Base-by-base conservation (phyloP, 495 filamentous ascomycete species). In the Chaetomidium leptoderma region DNA sequence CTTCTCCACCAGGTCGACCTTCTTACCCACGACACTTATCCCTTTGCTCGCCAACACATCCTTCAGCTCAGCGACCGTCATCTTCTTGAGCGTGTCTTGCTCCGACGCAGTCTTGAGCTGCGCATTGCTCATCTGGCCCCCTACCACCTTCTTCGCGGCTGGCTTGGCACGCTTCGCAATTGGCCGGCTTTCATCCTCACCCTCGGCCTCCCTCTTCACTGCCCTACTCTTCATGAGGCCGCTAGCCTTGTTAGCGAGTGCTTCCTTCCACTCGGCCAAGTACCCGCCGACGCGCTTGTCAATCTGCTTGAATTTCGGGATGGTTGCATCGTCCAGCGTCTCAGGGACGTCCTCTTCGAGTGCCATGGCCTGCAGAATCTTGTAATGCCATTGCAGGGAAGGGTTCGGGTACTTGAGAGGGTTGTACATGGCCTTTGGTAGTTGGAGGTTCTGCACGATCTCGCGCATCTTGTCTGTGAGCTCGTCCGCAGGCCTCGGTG, bases 361-460 rank as follows among this genome's bases (percentile, higher is more conserved):
- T 2, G 95, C 95, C 44, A 96, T 80, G 6, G 89, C 90, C 70
- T 99, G 95, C 4, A 99, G 75, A 40, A 97, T 92, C 44, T 86
- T 86, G 74, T 97, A 99, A 71, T 96, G 92, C 95, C 95, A 99
- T 77, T 99, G 95, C 51, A 99, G 81, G 1, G 87, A 82, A 60
- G 95, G 93, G 62, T 99, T 99, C 0, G 95, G 90, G 66, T 97
- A 97, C 67, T 88, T 92, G 3, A 74, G 70, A 16, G 92, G 91
- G 56, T 91, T 85, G 66, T 95, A 99, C 3, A 76, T 67, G 2
- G 82, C 92, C 62, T 88, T 91, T 0, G 95, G 95, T 11, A 99
- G 84, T 64, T 97, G 91, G 11, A 99, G 72, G 64, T 96, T 89
- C 63, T 90, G 85, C 7, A 97, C 77, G 8, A 96, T 79, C 10